Base-by-base conservation (phyloP, 192 early-diverging fungal species). In the Gigaspora rosea region DNA sequence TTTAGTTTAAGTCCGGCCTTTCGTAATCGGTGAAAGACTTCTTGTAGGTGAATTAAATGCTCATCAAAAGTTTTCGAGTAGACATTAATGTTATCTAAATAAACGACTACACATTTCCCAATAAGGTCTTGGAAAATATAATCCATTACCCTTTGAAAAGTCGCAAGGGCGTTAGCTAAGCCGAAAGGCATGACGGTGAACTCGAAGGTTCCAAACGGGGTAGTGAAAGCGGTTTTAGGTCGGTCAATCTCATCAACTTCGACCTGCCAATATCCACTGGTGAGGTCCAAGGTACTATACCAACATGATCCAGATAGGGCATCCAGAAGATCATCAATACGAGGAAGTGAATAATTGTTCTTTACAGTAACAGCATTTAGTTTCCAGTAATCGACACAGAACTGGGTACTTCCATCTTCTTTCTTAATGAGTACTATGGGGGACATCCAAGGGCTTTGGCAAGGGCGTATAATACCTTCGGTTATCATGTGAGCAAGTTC, bases 371-470 rank as follows among this genome's bases (percentile, higher is more conserved):
- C 50, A 0, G 67, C 46, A 71, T 87, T 86, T 16, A 87, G 59
- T 15, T 75, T 62, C 2, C 52, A 0, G 9, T 54, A 54, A 54
- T 54, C 52, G 9, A 54, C 52, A 54, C 52, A 54, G 2, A 54
- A 18, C 16, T 18, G 52, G 3, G n/a, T 73, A 77, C 46, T 67
- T 0, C 85, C 80, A 71, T 87, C 20, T n/a, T 82, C 77, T 54
- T 88, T 88, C 46, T 33, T 20, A 0, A 85, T 81, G 49, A 87
- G 78, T 0, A 88, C 41, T 0, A 81, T 46, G 4, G 85, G 87
- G 0, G 85, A 62, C 0, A 27, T 27, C 4, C 59, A 62, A 32
- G 59, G 20, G 9, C 59, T 62, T 27, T 27, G 10, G 11, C 4
- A 62, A n/a, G 54, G 54, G 15, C n/a, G 15, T 0, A 57, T 57